Evolutionary conservation across 441 rosid genomes (phyloP), one percentile per base, ranked within the genome.

Genomic region (Syzygium malaccense): DNA sequence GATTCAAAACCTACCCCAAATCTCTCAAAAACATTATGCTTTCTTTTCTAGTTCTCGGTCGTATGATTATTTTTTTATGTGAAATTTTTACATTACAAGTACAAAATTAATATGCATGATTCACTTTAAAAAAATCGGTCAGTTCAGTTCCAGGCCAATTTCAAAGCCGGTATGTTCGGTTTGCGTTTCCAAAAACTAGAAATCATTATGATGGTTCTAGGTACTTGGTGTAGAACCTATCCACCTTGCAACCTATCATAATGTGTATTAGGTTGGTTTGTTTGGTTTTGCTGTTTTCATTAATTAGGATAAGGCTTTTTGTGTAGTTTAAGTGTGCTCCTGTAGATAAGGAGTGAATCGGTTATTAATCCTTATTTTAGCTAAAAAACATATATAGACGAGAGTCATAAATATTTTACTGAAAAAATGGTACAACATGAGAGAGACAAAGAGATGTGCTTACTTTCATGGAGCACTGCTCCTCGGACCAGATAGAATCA

Each of bases 101-200:
- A 71, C 26, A 37, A 37, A 20, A 71, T 37, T 25, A 19, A 33
- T 11, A 10, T 10, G 28, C 45, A 0, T 1, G 80, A 71, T 3
- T 33, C 20, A 12, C 80, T 37, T 37, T 5, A 71, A 9, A 33
- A 0, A 25, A 23, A 20, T 17, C 2, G 5, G 26, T 33, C 17
- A 62, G 71, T n/a, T 62, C 10, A 0, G 32, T 6, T 60, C 14
- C 17, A 60, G 71, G 10, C 14, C 20, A 62, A 62, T 62, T 62
- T 62, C 20, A 28, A 0, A 62, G 49, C 12, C 0, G 2, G 1
- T 8, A 12, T 11, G 1, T 71, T 71, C 0, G 4, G 4, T 0
- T 71, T 8, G 3, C 7, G 4, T 3, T 33, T 33, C 45, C 28
- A 71, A 71, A 37, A 71, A 33, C 3, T 71, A 71, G 1, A 14